A percentile compares a stretch with the other conserved stretches of the same genome.
Conservation (phyloP, 1,284 basidiomycete species). For the Pseudozyma sp. region DNA sequence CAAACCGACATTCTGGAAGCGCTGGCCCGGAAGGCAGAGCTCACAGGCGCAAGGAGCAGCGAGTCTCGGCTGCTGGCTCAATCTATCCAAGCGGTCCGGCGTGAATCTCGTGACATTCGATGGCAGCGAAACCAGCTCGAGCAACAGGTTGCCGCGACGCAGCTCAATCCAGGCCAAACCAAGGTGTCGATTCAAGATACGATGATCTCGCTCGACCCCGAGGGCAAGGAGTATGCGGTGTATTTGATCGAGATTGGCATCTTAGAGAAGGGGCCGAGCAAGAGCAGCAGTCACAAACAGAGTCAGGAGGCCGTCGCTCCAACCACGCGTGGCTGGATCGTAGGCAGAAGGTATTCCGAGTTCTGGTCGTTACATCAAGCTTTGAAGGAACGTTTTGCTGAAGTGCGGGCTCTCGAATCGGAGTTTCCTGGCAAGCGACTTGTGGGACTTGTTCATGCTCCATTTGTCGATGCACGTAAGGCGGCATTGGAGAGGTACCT, state of each 20-base stretch:
- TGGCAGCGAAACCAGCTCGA: conserved; percentile 77
- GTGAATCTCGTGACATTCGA: conserved; percentile 83
- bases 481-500: conserved; percentile 86
- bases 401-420: conserved; percentile 49
- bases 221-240: conserved; percentile 86
- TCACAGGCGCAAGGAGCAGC: conserved; percentile 83
- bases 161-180: conserved; percentile 84
- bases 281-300: conserved; percentile 1
- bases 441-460: conserved; percentile 47
- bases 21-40: conserved; percentile 89
- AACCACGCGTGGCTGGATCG: conserved; percentile 81
- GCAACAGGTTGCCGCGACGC: conserved; percentile 88
- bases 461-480: conserved; percentile 79
- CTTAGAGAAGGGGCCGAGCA: conserved; percentile 10
- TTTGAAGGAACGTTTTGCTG: conserved; percentile 75
- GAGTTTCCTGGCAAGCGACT: conserved; percentile 58
- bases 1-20: conserved; percentile 86
- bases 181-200: conserved; percentile 44
- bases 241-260: conserved; percentile 89
- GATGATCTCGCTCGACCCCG: conserved; percentile 71
- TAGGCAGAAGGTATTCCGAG: conserved; percentile 91
- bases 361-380: conserved; percentile 88
- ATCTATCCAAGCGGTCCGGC: conserved; percentile 81
- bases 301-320: not conserved
- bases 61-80: conserved; percentile 84